phyloP scores from a whole-genome alignment of 1,284 basidiomycete species.

The Rhodotorula sp. region DNA sequence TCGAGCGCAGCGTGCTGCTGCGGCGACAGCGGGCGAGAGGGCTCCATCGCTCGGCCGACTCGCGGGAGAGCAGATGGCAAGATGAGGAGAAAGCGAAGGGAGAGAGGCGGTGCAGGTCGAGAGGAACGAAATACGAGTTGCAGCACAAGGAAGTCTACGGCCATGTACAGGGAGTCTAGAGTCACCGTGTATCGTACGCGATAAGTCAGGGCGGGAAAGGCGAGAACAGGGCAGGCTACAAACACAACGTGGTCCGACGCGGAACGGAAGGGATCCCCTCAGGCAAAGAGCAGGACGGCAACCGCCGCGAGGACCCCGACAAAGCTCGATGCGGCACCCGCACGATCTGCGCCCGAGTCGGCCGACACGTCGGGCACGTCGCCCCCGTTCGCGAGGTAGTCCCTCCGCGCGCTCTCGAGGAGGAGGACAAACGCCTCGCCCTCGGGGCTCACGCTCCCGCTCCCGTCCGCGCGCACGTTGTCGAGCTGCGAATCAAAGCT shows the following conservation, averaged over 20 bases:
- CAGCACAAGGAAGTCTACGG: no score
- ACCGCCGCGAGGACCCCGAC: no score
- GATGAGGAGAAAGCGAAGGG: background rate
- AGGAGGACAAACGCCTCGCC: conserved; percentile 69
- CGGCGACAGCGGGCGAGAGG: conserved; percentile 46
- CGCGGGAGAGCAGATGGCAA: background rate
- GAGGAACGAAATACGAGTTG: no score
- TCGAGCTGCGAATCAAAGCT: conserved; percentile 57
- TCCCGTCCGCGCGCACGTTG: conserved; percentile 3
- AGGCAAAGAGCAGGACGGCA: no score
- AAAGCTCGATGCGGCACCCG: no score
- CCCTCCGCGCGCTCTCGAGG: conserved; percentile 63
- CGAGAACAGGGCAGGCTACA: no score
- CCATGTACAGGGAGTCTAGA: no score
- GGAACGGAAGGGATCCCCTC: no score
- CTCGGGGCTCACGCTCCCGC: conserved; percentile 57
- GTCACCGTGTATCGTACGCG: no score
- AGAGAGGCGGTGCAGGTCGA: background rate
- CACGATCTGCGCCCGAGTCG: background rate
- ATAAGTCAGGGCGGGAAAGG: no score
- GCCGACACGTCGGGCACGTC: background rate
- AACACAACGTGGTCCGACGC: no score
- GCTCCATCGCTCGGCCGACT: background rate
- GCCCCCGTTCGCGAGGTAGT: conserved; percentile 12
- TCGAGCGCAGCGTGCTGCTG: conserved; percentile 56